Percentiles rank a stretch among this genome's conserved stretches.
Conservation (phyloP, 768 basidiomycete genomes). For the Rhizopogon roseolus region DNA sequence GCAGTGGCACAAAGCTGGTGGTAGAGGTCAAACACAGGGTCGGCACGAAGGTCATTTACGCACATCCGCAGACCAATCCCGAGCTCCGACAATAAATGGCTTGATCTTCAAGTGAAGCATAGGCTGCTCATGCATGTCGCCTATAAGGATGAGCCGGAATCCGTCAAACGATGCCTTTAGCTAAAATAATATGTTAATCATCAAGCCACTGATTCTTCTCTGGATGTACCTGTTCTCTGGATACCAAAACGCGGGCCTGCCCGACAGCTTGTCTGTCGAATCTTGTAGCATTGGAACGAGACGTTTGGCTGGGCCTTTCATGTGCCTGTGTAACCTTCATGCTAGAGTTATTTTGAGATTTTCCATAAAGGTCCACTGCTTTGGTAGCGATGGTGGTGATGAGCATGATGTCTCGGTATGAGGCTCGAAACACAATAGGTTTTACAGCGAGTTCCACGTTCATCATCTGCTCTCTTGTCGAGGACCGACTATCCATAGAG, state of each 20-base stretch:
- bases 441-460: slow-evolving; percentile 79
- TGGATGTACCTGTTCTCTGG: slow-evolving; percentile 72
- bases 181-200: slow-evolving; percentile 33
- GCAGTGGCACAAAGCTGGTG: slow-evolving; percentile 78
- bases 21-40: not conserved
- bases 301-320: not conserved
- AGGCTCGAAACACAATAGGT: slow-evolving; percentile 90
- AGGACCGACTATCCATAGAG: slow-evolving; percentile 76
- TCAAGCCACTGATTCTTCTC: not conserved
- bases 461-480: slow-evolving; percentile 68
- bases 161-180: slow-evolving; percentile 85
- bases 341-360: slow-evolving; percentile 27
- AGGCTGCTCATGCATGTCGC: slow-evolving; percentile 92
- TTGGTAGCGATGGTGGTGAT: slow-evolving; percentile 85
- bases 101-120: slow-evolving; percentile 86
- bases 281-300: slow-evolving; percentile 10
- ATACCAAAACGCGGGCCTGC: slow-evolving; percentile 49
- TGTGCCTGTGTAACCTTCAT: not conserved
- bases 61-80: slow-evolving; percentile 95
- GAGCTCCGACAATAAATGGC: slow-evolving; percentile 75
- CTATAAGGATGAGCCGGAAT: slow-evolving; percentile 89
- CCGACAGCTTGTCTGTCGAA: slow-evolving; percentile 16
- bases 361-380: slow-evolving; percentile 71
- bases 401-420: slow-evolving; percentile 88
- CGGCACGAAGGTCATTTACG: slow-evolving; percentile 8